Base-by-base conservation (phyloP, 306 rosid species). In the Quercus berberidifolia region DNA sequence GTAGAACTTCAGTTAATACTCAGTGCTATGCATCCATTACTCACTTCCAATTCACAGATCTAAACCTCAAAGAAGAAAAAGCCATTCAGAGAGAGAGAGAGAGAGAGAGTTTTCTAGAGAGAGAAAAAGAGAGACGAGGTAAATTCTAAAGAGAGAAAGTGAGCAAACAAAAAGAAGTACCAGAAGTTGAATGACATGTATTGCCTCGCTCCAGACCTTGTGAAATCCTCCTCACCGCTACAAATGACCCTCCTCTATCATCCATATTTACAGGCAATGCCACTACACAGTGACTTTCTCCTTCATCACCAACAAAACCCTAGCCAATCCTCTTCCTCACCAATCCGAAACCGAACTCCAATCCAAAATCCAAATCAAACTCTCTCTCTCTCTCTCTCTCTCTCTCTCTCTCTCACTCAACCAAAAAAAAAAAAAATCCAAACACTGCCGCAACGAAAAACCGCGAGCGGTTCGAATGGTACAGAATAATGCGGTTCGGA, bases 221-320 rank as follows among this genome's bases (percentile, higher is more conserved):
- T 25, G 98, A 95, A 87, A 95, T 95, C 79, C 99, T 92, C 84
- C 99, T 80, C 0, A 95, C 99, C 56, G 98, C 99, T 57, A 95
- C 98, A 81, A 95, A 95, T 17, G 99, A 95, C 59, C 98, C 96
- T 69, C 98, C 99, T 86, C 98, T 85, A 75, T 91, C 98, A 76
- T 92, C 96, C 98, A 95, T 95, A 18, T 79, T 71, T 74, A 69
- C 73, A 41, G 23, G 54, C 21, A 68, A 79, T 38, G 77, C 67
- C 67, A 49, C 81, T 76, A 73, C 80, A 51, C 59, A 77, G 78
- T 67, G 74, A 4, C 56, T 68, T 15, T 25, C 43, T 69, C n/a
- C 63, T 55, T 76, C 72, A 18, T 49, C 78, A 65, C 9, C 41
- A 49, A 25, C 58, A 11, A 30, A 52, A 68, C 56, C 71, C 38